phyloP scores from a whole-genome alignment of 352 stramenopile genomes.

The Globisporangium cylindrosporum region DNA sequence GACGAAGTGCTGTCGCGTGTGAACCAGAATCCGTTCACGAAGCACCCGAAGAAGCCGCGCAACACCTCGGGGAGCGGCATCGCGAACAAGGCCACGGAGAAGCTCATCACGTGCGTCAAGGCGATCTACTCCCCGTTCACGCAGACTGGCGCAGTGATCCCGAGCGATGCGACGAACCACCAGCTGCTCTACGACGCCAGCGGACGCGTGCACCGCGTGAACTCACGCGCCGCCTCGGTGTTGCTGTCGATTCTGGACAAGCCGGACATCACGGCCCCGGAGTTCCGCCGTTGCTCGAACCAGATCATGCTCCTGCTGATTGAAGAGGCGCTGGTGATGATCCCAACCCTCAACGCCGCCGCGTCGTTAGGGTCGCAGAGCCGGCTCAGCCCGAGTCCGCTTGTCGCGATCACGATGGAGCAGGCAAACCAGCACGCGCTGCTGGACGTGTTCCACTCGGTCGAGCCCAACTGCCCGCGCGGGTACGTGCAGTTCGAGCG shows the following conservation, averaged over 20 bases:
- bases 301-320: slow-evolving; percentile 35
- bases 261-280: slow-evolving; percentile 12
- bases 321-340: slow-evolving; percentile 32
- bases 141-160: not conserved
- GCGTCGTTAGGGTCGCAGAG: not conserved
- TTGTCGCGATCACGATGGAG: slow-evolving; percentile 14
- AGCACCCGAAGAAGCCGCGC: slow-evolving; percentile 34
- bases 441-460: slow-evolving; percentile 25
- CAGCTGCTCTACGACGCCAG: not conserved
- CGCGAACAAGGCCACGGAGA: slow-evolving; percentile 9
- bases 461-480: slow-evolving; percentile 29
- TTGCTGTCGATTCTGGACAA: slow-evolving; percentile 22
- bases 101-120: slow-evolving; percentile 21
- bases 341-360: slow-evolving; percentile 13
- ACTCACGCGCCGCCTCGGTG: slow-evolving; percentile 17
- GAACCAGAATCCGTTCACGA: slow-evolving; percentile 41
- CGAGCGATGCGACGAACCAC: not conserved
- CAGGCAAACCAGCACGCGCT: slow-evolving; percentile 16
- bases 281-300: slow-evolving; percentile 28
- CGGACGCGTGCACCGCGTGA: slow-evolving; percentile 17
- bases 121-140: slow-evolving; percentile 20
- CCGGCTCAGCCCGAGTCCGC: slow-evolving; percentile 1
- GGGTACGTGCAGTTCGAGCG: slow-evolving; percentile 22
- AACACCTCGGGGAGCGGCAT: not conserved
- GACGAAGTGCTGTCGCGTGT: slow-evolving; percentile 33